A percentile compares a stretch with the other conserved stretches of the same genome.
phyloP scores from a whole-genome alignment of 495 filamentous ascomycete genomes.

The Aspergillus sparsus region DNA sequence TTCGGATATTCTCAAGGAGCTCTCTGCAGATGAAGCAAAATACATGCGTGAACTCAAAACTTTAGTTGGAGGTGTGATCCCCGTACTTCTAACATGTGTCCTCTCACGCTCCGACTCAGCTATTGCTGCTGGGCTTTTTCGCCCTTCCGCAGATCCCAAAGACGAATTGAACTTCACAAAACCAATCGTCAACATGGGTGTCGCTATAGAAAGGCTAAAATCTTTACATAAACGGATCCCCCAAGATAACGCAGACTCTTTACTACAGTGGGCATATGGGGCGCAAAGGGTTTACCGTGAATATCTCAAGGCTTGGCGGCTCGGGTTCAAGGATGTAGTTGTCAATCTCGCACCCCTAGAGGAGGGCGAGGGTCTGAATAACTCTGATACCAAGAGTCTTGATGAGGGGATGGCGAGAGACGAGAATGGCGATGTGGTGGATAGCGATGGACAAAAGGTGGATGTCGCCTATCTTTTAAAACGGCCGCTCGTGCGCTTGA shows the following conservation, averaged over 20 bases:
- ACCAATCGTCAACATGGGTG: constrained; percentile 93
- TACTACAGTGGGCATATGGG: constrained; percentile 78
- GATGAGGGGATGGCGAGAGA: constrained; percentile 73
- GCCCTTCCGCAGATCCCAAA: constrained; percentile 49
- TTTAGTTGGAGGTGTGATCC: constrained; percentile 93
- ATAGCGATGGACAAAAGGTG: constrained; percentile 80
- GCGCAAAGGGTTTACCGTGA: constrained; percentile 78
- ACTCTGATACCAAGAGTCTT: constrained; percentile 56
- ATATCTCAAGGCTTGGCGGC: constrained; percentile 86
- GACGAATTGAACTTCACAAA: constrained; percentile 70
- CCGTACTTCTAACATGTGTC: constrained; percentile 84
- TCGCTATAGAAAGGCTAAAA: constrained; percentile 81
- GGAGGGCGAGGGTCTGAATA: constrained; percentile 46
- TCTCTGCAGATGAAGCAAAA: constrained; percentile 80
- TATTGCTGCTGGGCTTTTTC: constrained; percentile 68
- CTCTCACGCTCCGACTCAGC: constrained; percentile 70
- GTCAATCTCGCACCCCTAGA: constrained; percentile 82
- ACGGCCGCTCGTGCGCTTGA: constrained; percentile 82
- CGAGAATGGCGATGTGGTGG: constrained; percentile 74
- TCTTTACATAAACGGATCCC: constrained; percentile 78
- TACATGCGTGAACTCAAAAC: constrained; percentile 93
- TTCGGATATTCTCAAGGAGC: constrained; percentile 74
- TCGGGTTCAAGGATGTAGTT: constrained; percentile 94
- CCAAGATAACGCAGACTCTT: constrained; percentile 61
- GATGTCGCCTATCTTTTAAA: constrained; percentile 94